Base-by-base conservation (phyloP, 2,329 filamentous ascomycete species). In the Fusarium decemcellulare region DNA sequence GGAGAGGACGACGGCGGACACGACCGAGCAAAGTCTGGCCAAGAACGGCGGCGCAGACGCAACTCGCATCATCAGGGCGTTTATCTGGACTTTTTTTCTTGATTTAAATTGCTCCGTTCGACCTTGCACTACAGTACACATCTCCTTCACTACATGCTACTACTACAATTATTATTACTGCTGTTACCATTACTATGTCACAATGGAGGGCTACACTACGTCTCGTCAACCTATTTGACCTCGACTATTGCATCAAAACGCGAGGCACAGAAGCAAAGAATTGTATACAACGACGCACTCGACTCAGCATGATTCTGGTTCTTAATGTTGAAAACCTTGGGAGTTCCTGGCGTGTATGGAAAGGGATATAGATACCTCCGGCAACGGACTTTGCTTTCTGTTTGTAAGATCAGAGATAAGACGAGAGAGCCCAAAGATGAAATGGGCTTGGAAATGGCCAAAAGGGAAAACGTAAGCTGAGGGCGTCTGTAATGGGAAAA, bases 151-250 rank as follows among this genome's bases (percentile, higher is more conserved):
- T 71, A 67, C 68, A 43, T 65, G 37, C 9, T 71, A 61, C 59
- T 61, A 71, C 68, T 71, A 62, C 59, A 36, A 71, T 57, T 66
- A 71, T 71, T 68, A 65, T 65, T 65, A 67, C 56, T 71, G 59
- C 62, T 70, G 46, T 59, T 68, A 58, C 46, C 56, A 67, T 59
- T 61, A 63, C 54, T 63, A n/a, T 68, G 48, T 42, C 43, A 48
- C 53, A 16, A 42, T 44, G 42, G 61, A 54, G 53, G 59, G 40
- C 59, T 57, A 51, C 44, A 64, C 18, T 58, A 52, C 12, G 8
- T 56, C 46, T 61, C 42, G 15, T 36, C 64, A 59, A n/a, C 63
- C 58, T 54, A 44, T 56, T 12, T 62, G 43, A 57, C 16, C 44
- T 68, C 47, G 46, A 37, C 48, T 16, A 40, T 48, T 32, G 30